These are phyloP conservation scores for Vitis cinerea DNA, from an alignment of 164 flowering plant species.

Conservation along the genomic window DNA sequence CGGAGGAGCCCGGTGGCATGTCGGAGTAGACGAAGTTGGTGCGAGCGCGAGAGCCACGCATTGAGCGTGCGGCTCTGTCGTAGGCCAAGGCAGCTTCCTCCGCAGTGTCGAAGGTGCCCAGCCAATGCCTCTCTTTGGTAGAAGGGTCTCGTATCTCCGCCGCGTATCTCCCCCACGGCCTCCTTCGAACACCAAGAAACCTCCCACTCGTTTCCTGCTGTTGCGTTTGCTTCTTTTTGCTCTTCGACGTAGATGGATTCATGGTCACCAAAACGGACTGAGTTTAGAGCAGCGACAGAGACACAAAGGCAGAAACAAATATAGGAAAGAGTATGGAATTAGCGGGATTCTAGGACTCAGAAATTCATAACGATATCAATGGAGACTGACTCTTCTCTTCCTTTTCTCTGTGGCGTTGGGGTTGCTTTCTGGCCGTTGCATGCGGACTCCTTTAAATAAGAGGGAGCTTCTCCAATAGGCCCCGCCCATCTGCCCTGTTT, in stretches of 20 bases:
- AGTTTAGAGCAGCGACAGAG: not conserved
- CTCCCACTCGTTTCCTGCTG: slow-evolving; percentile 14
- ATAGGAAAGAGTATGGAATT: not conserved
- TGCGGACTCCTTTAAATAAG: slow-evolving; percentile 18
- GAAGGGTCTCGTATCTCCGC: slow-evolving; percentile 56
- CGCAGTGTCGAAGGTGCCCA: slow-evolving; percentile 57
- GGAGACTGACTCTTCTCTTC: not conserved
- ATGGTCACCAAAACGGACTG: not conserved
- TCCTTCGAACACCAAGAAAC: slow-evolving; percentile 34
- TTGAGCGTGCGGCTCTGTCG: slow-evolving; percentile 49
- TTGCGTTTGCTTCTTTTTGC: slow-evolving; percentile 23
- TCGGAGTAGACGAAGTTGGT: slow-evolving; percentile 54
- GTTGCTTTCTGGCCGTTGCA: slow-evolving; percentile 11
- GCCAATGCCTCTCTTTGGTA: slow-evolving; percentile 54
- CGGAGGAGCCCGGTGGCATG: slow-evolving; percentile 47
- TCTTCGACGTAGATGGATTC: slow-evolving; percentile 20
- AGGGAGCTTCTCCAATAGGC: not conserved
- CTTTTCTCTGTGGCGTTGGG: not conserved
- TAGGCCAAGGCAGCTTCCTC: slow-evolving; percentile 58
- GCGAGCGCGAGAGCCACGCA: slow-evolving; percentile 46
- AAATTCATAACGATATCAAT: too few relatives aligned
- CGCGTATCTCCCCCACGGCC: slow-evolving; percentile 60
- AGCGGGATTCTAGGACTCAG: too few relatives aligned
- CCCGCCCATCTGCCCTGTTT: too few relatives aligned
- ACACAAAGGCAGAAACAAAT: not conserved